phyloP scores from a whole-genome alignment of 768 basidiomycete genomes.

The Melanogaster broomeanus region DNA sequence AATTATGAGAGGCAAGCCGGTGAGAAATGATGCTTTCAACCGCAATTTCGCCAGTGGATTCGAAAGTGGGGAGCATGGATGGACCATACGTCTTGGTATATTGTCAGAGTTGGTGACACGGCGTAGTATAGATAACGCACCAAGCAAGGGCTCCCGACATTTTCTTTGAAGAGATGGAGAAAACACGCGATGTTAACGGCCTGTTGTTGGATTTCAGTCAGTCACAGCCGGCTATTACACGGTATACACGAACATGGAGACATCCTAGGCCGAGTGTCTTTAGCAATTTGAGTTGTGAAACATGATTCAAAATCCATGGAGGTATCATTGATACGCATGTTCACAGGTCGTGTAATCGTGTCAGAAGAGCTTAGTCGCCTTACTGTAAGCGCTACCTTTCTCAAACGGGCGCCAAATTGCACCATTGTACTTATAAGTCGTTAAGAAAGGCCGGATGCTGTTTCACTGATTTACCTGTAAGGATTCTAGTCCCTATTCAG shows the following conservation, averaged over 20 bases:
- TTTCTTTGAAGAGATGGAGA: constrained; percentile 62
- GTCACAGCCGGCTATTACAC: neutral
- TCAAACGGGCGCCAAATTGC: no score
- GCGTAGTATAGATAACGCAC: constrained; percentile 36
- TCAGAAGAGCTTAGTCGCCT: no score
- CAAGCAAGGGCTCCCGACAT: constrained; percentile 55
- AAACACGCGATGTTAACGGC: constrained; percentile 55
- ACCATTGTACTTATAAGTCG: no score
- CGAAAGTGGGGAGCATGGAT: constrained; percentile 82
- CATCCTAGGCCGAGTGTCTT: constrained; percentile 27
- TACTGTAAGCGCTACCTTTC: neutral
- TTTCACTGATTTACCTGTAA: no score
- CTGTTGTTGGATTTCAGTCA: constrained; percentile 33
- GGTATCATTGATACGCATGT: constrained; percentile 8
- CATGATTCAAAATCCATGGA: constrained; percentile 13
- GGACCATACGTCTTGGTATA: constrained; percentile 61
- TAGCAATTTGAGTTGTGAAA: constrained; percentile 5
- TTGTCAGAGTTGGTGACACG: constrained; percentile 1
- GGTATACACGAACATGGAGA: constrained; percentile 24
- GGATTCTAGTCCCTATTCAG: no score
- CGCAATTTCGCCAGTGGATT: constrained; percentile 55
- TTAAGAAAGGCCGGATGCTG: no score
- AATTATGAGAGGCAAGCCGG: constrained; percentile 46
- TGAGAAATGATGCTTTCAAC: constrained; percentile 63
- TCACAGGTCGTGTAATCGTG: no score